phyloP scores from a whole-genome alignment of 345 rosid genomes.

The Citrus sinensis region DNA sequence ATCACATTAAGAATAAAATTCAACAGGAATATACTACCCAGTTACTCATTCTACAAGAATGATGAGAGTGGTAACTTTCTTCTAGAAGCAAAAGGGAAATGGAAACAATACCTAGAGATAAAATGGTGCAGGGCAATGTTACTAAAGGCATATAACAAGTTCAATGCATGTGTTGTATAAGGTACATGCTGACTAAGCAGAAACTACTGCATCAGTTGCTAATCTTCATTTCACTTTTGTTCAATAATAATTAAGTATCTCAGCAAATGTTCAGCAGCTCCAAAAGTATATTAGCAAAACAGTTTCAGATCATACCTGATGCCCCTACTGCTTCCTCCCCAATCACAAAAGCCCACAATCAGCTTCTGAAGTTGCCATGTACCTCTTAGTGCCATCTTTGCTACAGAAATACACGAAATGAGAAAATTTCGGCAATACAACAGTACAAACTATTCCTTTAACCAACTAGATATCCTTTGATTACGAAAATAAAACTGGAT shows the following conservation, averaged over 20 bases:
- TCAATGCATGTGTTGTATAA: background rate
- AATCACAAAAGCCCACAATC: constrained; percentile 72
- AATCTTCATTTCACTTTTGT: background rate
- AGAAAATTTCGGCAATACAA: background rate
- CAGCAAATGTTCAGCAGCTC: too few relatives aligned
- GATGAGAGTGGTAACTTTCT: background rate
- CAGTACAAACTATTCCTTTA: background rate
- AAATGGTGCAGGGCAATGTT: background rate
- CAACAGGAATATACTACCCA: background rate
- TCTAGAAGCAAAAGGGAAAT: background rate
- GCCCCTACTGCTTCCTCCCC: constrained; percentile 98
- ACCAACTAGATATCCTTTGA: background rate
- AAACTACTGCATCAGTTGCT: background rate
- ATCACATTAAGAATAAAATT: background rate
- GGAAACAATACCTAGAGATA: background rate
- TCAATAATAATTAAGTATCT: background rate
- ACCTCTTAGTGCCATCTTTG: constrained; percentile 74
- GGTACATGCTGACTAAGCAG: background rate
- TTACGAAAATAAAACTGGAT: background rate
- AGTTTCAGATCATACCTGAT: constrained; percentile 47
- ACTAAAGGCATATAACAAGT: background rate
- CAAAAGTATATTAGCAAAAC: background rate
- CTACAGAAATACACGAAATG: background rate
- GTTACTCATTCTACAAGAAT: background rate
- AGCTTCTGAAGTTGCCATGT: constrained; percentile 89